These are phyloP conservation scores for Actinomortierella wolfii DNA, from an alignment of 371 early-diverging fungal genomes.

Conservation along the genomic window DNA sequence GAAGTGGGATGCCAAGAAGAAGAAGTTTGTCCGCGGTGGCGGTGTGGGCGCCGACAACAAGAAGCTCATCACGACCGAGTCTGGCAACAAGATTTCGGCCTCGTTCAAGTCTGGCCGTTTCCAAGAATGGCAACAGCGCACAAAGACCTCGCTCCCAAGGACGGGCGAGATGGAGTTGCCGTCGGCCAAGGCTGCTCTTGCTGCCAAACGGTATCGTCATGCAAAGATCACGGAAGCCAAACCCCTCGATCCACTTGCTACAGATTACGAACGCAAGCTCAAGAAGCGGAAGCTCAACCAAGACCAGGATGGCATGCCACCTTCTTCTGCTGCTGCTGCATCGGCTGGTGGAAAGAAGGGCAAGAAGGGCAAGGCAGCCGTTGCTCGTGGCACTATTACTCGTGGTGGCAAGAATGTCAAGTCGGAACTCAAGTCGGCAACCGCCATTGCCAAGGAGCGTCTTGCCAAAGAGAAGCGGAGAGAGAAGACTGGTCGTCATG, in stretches of 20 bases:
- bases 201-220: slow-evolving; percentile 65
- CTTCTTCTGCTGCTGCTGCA: slow-evolving; percentile 24
- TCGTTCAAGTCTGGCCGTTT: slow-evolving; percentile 86
- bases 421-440: slow-evolving; percentile 83
- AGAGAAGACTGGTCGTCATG: slow-evolving; percentile 70
- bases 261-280: slow-evolving; percentile 70
- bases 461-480: slow-evolving; percentile 76
- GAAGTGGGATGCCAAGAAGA: slow-evolving; percentile 95
- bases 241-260: slow-evolving; percentile 63
- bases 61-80: slow-evolving; percentile 92
- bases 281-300: slow-evolving; percentile 60
- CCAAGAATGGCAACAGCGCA: slow-evolving; percentile 90
- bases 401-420: slow-evolving; percentile 49
- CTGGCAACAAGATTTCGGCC: slow-evolving; percentile 89
- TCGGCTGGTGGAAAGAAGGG: slow-evolving; percentile 48
- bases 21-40: slow-evolving; percentile 81
- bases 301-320: slow-evolving; percentile 16
- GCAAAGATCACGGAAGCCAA: slow-evolving; percentile 63
- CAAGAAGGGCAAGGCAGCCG: slow-evolving; percentile 46
- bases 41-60: slow-evolving; percentile 95
- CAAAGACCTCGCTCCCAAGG: slow-evolving; percentile 77
- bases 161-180: slow-evolving; percentile 86
- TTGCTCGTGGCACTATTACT: slow-evolving; percentile 10
- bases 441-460: slow-evolving; percentile 86
- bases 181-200: slow-evolving; percentile 45